A percentile compares a stretch with the other conserved stretches of the same genome.
Conservation (phyloP, 257 asterid species). For the Henckelia pumila region DNA sequence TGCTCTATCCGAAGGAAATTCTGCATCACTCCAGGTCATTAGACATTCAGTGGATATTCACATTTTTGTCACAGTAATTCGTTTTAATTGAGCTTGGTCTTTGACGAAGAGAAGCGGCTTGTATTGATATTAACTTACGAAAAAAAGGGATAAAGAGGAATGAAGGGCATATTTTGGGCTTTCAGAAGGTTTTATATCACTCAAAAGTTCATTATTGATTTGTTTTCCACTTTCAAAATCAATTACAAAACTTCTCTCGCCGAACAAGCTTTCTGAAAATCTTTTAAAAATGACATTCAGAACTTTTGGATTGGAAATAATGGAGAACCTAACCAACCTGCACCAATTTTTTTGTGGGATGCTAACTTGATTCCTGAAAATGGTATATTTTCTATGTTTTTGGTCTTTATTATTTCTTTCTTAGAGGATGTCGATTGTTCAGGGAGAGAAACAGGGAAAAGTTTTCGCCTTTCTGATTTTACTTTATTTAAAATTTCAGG, state of each 20-base stretch:
- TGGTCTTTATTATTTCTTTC: background rate
- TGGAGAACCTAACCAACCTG: too few relatives aligned
- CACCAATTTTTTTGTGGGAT: background rate
- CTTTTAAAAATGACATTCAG: too few relatives aligned
- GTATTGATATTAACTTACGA: background rate
- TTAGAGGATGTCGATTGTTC: background rate
- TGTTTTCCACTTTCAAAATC: too few relatives aligned
- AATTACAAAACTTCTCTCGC: too few relatives aligned
- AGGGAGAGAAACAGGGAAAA: background rate
- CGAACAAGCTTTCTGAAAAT: too few relatives aligned
- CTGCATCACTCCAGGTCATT: slow-evolving; percentile 84
- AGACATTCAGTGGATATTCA: slow-evolving; percentile 16
- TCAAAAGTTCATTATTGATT: too few relatives aligned
- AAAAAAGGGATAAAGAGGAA: slow-evolving; percentile 1
- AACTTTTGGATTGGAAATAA: too few relatives aligned
- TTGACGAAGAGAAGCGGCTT: slow-evolving; percentile 12
- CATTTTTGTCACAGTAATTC: slow-evolving; percentile 16
- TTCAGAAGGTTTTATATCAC: too few relatives aligned
- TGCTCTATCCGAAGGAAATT: slow-evolving; percentile 86
- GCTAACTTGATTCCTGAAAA: background rate
- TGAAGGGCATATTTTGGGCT: background rate
- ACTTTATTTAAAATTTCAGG: slow-evolving; percentile 45
- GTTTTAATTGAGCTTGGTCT: slow-evolving; percentile 20
- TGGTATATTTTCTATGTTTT: background rate
- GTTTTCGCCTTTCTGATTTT: slow-evolving; percentile 18